phyloP scores from a whole-genome alignment of 2,329 filamentous ascomycete genomes.

The Microdochium trichocladiopsis region DNA sequence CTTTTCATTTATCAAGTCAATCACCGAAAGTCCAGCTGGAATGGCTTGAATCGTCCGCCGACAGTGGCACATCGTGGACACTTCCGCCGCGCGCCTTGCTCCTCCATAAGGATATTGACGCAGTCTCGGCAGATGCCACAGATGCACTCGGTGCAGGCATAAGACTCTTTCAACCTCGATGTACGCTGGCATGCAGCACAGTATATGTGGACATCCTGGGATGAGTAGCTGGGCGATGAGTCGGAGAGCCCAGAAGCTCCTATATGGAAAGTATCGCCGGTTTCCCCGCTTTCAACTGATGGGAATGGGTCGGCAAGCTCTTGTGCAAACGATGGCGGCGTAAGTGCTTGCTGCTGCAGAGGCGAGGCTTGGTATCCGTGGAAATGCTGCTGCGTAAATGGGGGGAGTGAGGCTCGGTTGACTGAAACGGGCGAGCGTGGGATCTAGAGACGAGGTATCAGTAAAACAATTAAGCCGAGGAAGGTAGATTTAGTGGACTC shows the following conservation, averaged over 20 bases:
- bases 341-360: conserved; percentile 74
- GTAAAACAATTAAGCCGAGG: conserved; percentile 30
- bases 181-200: conserved; percentile 80
- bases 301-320: conserved; percentile 75
- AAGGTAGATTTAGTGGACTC: conserved; percentile 30
- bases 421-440: conserved; percentile 60
- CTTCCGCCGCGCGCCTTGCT: conserved; percentile 68
- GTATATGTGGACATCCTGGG: conserved; percentile 80
- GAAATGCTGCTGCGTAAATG: conserved; percentile 53
- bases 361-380: conserved; percentile 82
- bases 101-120: conserved; percentile 71
- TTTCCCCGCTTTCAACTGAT: conserved; percentile 74
- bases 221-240: conserved; percentile 67
- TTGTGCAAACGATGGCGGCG: conserved; percentile 66
- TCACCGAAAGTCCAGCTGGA: conserved; percentile 78
- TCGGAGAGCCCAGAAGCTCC: conserved; percentile 56
- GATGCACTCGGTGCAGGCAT: conserved; percentile 93
- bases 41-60: conserved; percentile 75
- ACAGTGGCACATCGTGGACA: conserved; percentile 76
- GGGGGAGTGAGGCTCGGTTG: conserved; percentile 54
- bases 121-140: conserved; percentile 87
- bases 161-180: conserved; percentile 73
- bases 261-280: conserved; percentile 67
- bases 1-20: too few species aligned
- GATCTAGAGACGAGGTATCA: conserved; percentile 41